Evolutionary conservation across 306 rosid species (phyloP), one percentile per base, ranked within the genome.

Genomic region (Begonia peltatifolia): DNA sequence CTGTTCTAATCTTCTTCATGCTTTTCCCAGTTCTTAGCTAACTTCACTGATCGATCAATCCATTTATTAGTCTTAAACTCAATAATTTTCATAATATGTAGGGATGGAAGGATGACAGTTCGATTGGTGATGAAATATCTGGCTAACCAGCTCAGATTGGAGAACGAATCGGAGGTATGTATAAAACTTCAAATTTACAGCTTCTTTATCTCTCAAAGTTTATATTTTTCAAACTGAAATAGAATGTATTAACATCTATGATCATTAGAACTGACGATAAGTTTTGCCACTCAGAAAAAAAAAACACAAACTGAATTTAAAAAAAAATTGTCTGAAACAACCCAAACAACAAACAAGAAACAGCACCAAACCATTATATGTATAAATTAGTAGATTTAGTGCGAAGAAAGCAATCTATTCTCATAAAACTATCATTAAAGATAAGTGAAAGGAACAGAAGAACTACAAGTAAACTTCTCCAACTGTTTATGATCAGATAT

Each of bases 61-160:
- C 9, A 30, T 30, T 30, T 30, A 30, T 7, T 16, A 9, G 59
- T 17, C 1, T 7, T 22, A 14, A 30, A 30, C 38, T 30, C 38
- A 5, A 5, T 20, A 7, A 3, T 55, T 44, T 42, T 10, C 14
- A 4, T 3, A 30, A 65, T 53, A 42, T 23, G 25, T 73, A 87
- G 96, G 69, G 99, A 92, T 61, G 94, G 92, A 79, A 83, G 73
- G 65, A 92, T 83, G 94, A 83, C 94, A 53, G 86, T 92, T 68
- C 81, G 96, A 65, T 81, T 83, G 79, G 71, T 92, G 41, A 69
- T 79, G 55, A 92, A 92, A 79, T 92, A 86, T 74, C 72, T 90
- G 79, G 94, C 73, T 66, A 74, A 73, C 52, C 86, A 90, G 74
- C 82, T 92, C 65, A 74, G 75, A 64, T 74, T 92, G 61, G 83